Evolutionary conservation across 2,329 filamentous ascomycete genomes (phyloP).

Genomic region (Colletotrichum theobromicola): DNA sequence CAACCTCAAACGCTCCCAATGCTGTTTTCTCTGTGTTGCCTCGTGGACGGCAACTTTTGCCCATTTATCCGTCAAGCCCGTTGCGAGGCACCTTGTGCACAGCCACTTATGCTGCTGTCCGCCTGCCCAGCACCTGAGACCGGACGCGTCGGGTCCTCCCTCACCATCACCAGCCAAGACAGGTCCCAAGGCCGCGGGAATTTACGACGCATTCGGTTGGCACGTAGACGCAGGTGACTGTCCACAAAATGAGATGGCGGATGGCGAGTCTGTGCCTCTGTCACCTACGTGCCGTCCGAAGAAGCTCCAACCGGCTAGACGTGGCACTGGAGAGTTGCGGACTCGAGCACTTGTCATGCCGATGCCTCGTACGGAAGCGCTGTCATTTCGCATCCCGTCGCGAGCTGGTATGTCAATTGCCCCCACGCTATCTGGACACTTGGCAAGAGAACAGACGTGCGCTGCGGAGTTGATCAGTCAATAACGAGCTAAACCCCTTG

Average conservation of each 20-base stretch:
- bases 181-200: neutral
- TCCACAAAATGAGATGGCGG: neutral
- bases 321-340: neutral
- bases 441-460: neutral
- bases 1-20: neutral
- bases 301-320: neutral
- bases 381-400: neutral
- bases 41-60: neutral
- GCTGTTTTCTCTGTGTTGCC: neutral
- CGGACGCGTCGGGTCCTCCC: constrained; percentile 6
- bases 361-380: neutral
- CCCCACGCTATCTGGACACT: neutral
- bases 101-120: neutral
- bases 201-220: neutral
- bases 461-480: neutral
- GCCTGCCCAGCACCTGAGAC: constrained; percentile 9
- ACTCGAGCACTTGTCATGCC: neutral
- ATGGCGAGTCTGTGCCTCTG: neutral
- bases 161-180: constrained; percentile 4
- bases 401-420: neutral
- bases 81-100: neutral
- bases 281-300: neutral
- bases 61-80: neutral
- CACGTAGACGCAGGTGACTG: neutral
- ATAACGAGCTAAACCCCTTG: neutral